Evolutionary conservation across 495 filamentous ascomycete genomes (phyloP).

Genomic region (Penicillium waksmanii): DNA sequence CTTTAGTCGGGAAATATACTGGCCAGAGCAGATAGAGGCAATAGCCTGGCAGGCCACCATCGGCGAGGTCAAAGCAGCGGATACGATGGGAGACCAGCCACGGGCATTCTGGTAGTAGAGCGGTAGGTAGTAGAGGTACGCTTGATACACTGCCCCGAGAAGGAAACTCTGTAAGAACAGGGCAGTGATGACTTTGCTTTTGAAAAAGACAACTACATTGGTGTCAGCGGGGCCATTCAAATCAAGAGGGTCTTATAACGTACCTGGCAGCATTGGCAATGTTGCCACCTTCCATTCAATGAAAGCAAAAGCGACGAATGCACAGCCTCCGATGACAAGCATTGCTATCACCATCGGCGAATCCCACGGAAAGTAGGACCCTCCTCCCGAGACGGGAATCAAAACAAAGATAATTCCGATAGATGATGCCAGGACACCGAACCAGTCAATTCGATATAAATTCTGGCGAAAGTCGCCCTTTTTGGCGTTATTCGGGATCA

Average conservation of each 20-base stretch:
- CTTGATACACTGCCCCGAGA: conserved; percentile 61
- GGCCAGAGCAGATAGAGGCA: conserved; percentile 56
- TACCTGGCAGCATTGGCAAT: conserved; percentile 64
- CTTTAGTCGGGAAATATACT: conserved; percentile 58
- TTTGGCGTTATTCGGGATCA: conserved; percentile 45
- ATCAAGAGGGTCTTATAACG: conserved; percentile 12
- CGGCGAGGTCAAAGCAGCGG: conserved; percentile 54
- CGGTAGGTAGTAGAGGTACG: conserved; percentile 57
- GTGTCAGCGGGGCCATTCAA: conserved; percentile 18
- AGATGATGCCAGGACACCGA: conserved; percentile 52
- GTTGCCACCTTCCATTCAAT: conserved; percentile 61
- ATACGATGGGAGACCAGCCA: conserved; percentile 50
- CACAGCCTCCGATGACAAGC: conserved; percentile 55
- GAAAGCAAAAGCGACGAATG: conserved; percentile 52
- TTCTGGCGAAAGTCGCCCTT: conserved; percentile 45
- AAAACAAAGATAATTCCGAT: conserved; percentile 60
- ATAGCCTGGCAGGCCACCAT: conserved; percentile 57
- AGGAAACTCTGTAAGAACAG: conserved; percentile 64
- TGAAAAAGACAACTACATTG: conserved; percentile 54
- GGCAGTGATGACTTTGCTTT: conserved; percentile 52
- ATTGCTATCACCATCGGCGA: conserved; percentile 66
- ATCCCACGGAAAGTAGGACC: conserved; percentile 62
- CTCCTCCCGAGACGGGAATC: conserved; percentile 66
- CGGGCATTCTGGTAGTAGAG: conserved; percentile 60
- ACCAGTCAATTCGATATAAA: conserved; percentile 59